These are phyloP conservation scores for Brasenia schreberi DNA, from an alignment of 164 flowering plant genomes.

Conservation along the genomic window DNA sequence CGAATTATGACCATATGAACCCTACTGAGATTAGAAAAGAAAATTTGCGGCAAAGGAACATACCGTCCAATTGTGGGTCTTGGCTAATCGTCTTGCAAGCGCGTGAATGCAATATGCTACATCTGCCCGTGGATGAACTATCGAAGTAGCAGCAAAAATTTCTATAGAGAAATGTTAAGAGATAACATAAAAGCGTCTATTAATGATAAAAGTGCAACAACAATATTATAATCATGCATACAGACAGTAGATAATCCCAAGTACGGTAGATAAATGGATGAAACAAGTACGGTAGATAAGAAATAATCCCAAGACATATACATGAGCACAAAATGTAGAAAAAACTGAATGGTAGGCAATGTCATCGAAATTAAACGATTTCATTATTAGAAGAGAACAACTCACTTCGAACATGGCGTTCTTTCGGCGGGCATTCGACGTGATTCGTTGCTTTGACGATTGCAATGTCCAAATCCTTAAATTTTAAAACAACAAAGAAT, in stretches of 20 bases:
- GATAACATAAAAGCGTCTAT: not conserved
- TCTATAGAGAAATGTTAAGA: conserved; percentile 21
- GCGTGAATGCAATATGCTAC: conserved; percentile 94
- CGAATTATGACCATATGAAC: too few species aligned
- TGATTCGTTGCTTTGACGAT: conserved; percentile 86
- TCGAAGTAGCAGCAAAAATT: conserved; percentile 66
- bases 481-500: not conserved
- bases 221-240: too few species aligned
- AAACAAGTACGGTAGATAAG: not conserved
- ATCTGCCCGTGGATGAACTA: conserved; percentile 74
- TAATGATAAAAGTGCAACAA: too few species aligned
- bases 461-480: conserved; percentile 41
- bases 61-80: conserved; percentile 86
- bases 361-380: not conserved
- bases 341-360: not conserved
- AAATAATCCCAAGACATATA: too few species aligned
- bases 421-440: conserved; percentile 77
- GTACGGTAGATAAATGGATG: too few species aligned
- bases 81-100: conserved; percentile 64
- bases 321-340: not conserved
- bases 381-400: not conserved
- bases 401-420: conserved; percentile 70
- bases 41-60: not conserved
- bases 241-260: too few species aligned
- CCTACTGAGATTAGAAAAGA: too few species aligned